Evolutionary conservation across 768 basidiomycete species (phyloP).

Genomic region (Kwoniella botswanensis): DNA sequence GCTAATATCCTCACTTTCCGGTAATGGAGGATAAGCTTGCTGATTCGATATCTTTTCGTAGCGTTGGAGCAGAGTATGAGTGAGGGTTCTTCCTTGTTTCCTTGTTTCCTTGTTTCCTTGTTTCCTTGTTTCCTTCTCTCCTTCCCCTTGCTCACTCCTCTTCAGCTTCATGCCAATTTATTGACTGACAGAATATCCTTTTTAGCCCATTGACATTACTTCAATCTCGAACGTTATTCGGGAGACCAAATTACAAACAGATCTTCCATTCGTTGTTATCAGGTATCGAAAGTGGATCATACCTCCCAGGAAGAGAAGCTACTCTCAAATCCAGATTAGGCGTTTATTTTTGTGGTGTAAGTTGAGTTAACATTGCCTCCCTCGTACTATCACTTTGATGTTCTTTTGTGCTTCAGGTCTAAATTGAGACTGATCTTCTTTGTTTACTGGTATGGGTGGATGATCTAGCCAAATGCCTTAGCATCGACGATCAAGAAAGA

Average conservation of each 20-base stretch:
- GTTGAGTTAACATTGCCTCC: conserved; percentile 17
- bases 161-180: too few species aligned
- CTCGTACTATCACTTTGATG: neutral
- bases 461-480: conserved; percentile 65
- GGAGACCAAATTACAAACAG: conserved; percentile 84
- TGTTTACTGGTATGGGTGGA: neutral
- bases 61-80: conserved; percentile 52
- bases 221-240: conserved; percentile 85
- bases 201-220: conserved; percentile 77
- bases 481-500: conserved; percentile 79
- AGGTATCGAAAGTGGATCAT: conserved; percentile 80
- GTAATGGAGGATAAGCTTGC: neutral
- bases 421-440: neutral
- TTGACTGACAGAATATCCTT: too few species aligned
- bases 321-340: conserved; percentile 83
- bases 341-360: conserved; percentile 82
- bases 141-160: too few species aligned
- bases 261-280: conserved; percentile 76
- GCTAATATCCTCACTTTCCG: conserved; percentile 7
- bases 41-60: neutral
- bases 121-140: too few species aligned
- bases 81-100: conserved; percentile 15
- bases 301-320: conserved; percentile 76
- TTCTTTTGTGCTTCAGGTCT: neutral
- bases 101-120: neutral